Evolutionary conservation across 2,329 filamentous ascomycete species (phyloP).

Genomic region (Aspergillus pseudonomiae): DNA sequence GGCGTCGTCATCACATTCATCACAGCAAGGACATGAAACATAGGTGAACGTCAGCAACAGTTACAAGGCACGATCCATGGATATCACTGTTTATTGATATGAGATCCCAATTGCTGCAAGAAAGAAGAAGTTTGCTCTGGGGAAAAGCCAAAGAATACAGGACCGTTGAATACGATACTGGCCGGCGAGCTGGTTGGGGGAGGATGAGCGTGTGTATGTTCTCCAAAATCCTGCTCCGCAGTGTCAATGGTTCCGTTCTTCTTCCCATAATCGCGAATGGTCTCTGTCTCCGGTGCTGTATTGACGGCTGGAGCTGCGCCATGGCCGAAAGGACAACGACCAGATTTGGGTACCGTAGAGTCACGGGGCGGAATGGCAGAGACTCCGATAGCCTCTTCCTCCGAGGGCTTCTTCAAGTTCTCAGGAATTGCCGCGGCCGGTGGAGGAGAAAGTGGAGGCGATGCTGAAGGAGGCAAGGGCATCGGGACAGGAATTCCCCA

Average conservation of each 20-base stretch:
- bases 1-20: neutral
- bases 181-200: conserved; percentile 42
- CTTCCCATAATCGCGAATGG: conserved; percentile 18
- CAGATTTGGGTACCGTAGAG: conserved; percentile 23
- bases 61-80: neutral
- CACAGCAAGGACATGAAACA: neutral
- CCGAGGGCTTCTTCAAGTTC: conserved; percentile 17
- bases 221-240: conserved; percentile 7
- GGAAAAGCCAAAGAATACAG: conserved; percentile 90
- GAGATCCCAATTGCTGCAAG: conserved; percentile 60
- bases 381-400: conserved; percentile 17
- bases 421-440: conserved; percentile 23
- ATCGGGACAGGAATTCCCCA: conserved; percentile 78
- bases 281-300: conserved; percentile 17
- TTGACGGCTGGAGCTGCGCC: conserved; percentile 23
- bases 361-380: conserved; percentile 18
- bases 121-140: conserved; percentile 79
- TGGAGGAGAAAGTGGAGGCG: conserved; percentile 28
- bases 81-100: conserved; percentile 16
- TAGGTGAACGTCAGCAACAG: neutral
- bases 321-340: conserved; percentile 42
- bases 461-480: conserved; percentile 56
- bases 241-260: conserved; percentile 12
- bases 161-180: conserved; percentile 86
- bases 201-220: conserved; percentile 5